Evolutionary conservation across 2,329 filamentous ascomycete genomes (phyloP).

Genomic region (Colletotrichum sp.): DNA sequence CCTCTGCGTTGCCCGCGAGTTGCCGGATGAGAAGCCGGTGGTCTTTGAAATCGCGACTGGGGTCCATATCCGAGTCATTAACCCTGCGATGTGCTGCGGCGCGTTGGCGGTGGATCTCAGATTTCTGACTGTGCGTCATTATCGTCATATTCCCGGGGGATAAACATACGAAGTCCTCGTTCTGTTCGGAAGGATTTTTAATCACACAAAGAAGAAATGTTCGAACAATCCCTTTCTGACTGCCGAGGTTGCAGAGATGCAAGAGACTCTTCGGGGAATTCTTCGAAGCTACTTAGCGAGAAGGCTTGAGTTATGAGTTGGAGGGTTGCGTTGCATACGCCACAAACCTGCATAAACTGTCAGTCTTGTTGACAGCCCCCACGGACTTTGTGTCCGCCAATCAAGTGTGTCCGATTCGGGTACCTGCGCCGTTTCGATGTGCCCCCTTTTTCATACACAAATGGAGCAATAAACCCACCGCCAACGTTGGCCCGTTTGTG

Average conservation of each 20-base stretch:
- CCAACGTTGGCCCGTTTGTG: slow-evolving; percentile 11
- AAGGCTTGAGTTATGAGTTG: neutral
- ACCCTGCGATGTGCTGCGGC: neutral
- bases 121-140: neutral
- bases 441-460: neutral
- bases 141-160: neutral
- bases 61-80: neutral
- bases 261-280: neutral
- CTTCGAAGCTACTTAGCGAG: neutral
- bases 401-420: neutral
- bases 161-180: neutral
- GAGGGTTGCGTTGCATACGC: neutral
- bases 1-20: neutral
- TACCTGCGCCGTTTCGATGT: neutral
- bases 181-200: neutral
- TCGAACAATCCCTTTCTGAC: neutral
- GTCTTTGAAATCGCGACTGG: neutral
- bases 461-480: neutral
- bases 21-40: neutral
- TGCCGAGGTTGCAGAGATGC: neutral
- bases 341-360: neutral
- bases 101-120: neutral
- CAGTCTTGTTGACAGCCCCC: neutral
- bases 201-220: neutral
- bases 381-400: neutral